Evolutionary conservation across 352 stramenopile species (phyloP).

Genomic region (Phytopythium vexans): DNA sequence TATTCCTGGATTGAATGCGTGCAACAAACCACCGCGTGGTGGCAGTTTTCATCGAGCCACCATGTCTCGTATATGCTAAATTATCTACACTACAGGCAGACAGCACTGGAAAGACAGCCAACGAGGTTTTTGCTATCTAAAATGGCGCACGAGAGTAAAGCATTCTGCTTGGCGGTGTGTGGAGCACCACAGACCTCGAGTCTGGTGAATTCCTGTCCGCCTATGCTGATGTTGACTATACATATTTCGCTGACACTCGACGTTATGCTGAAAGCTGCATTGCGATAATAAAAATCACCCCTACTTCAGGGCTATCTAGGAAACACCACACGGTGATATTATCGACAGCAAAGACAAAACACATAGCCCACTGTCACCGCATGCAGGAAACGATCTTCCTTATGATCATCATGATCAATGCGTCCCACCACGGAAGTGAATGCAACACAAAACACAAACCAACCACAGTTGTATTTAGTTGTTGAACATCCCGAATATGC

Average conservation of each 20-base stretch:
- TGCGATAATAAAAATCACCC: constrained; percentile 9
- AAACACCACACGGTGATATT: constrained; percentile 21
- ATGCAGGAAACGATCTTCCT: constrained; percentile 18
- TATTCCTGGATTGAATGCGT: too few relatives aligned
- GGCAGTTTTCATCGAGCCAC: too few relatives aligned
- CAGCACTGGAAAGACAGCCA: too few relatives aligned
- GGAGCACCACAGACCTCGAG: too few relatives aligned
- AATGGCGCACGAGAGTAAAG: too few relatives aligned
- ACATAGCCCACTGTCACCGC: constrained; percentile 17
- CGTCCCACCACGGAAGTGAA: constrained; percentile 1
- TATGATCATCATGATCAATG: constrained; percentile 1
- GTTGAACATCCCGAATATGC: constrained; percentile 20
- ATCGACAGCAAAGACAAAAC: constrained; percentile 19
- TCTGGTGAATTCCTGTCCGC: too few relatives aligned
- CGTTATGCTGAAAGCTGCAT: constrained; percentile 14
- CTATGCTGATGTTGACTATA: constrained; percentile 16
- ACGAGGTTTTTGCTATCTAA: too few relatives aligned
- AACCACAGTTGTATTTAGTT: constrained; percentile 37
- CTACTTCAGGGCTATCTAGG: constrained; percentile 16
- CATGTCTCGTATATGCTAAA: too few relatives aligned
- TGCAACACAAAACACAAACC: constrained; percentile 17
- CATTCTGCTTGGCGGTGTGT: too few relatives aligned
- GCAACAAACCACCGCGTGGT: too few relatives aligned
- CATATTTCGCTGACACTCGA: constrained; percentile 19
- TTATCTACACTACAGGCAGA: too few relatives aligned